Percentiles rank a stretch among this genome's conserved stretches.
phyloP scores from a whole-genome alignment of 2,329 filamentous ascomycete species.

The Penicillium crustosum region DNA sequence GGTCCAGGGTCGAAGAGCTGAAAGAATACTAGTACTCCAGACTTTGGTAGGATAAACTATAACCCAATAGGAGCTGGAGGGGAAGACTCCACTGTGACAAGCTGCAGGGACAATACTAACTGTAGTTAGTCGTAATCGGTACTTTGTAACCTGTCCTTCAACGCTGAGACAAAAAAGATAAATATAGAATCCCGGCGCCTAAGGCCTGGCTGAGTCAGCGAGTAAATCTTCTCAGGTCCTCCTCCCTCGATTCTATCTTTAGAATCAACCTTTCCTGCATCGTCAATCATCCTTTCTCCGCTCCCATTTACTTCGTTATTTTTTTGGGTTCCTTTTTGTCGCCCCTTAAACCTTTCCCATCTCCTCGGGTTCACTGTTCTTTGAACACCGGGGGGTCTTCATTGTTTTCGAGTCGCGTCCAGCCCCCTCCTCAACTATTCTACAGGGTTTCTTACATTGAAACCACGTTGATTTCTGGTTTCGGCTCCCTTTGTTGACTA shows the following conservation, averaged over 20 bases:
- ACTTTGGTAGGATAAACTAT: background rate
- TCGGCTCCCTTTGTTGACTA: slow-evolving; percentile 5
- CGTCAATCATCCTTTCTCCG: slow-evolving; percentile 15
- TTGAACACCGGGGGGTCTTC: slow-evolving; percentile 6
- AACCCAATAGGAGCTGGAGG: background rate
- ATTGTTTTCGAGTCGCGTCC: slow-evolving; percentile 12
- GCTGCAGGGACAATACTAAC: background rate
- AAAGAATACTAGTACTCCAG: background rate
- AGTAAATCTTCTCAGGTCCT: slow-evolving; percentile 4
- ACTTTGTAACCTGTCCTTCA: background rate
- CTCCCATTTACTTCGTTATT: slow-evolving; percentile 14
- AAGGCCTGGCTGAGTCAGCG: slow-evolving; percentile 13
- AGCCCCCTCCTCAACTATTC: slow-evolving; percentile 11
- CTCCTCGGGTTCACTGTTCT: slow-evolving; percentile 7
- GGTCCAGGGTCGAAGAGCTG: background rate
- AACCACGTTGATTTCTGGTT: background rate
- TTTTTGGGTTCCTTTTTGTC: slow-evolving; percentile 5
- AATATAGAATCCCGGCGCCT: slow-evolving; percentile 12
- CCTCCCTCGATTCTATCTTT: slow-evolving; percentile 28
- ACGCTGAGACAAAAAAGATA: background rate
- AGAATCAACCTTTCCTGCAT: slow-evolving; percentile 32
- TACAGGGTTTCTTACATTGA: slow-evolving; percentile 2
- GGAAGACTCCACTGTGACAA: slow-evolving; percentile 6
- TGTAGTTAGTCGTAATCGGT: background rate
- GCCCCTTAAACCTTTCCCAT: background rate